These are phyloP conservation scores for Yarrowia divulgata DNA, from an alignment of 805 yeast species.

Conservation along the genomic window DNA sequence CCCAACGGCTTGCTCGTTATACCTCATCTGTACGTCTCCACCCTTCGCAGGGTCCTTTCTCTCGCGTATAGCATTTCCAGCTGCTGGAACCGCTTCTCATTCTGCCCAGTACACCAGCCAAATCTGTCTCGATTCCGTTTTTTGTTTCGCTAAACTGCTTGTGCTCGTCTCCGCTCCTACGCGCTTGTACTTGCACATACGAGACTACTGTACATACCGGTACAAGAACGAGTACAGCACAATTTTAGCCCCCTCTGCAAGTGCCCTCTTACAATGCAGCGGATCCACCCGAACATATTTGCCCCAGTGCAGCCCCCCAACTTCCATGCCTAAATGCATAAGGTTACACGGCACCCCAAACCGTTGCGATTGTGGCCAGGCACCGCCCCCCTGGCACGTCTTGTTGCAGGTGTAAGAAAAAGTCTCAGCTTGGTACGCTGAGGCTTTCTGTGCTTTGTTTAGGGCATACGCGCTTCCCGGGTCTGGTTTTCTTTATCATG, in stretches of 20 bases:
- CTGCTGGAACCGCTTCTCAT: no score
- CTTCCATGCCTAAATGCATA: slow-evolving; percentile 3
- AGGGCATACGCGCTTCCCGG: slow-evolving; percentile 2
- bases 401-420: no score
- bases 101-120: background rate
- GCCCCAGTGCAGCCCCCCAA: background rate
- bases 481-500: background rate
- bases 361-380: slow-evolving; percentile 3
- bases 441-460: background rate
- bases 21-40: background rate
- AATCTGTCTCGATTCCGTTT: background rate
- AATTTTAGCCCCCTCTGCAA: slow-evolving; percentile 2
- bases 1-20: background rate
- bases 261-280: slow-evolving; percentile 1
- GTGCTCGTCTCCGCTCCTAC: no score
- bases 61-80: no score
- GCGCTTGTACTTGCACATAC: no score
- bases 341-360: slow-evolving; percentile 2
- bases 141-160: slow-evolving; percentile 5
- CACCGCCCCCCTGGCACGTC: background rate
- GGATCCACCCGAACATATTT: slow-evolving; percentile 9
- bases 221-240: no score
- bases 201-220: no score
- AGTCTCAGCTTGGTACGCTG: background rate
- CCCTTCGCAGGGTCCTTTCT: background rate